Evolutionary conservation across 23 red algal genomes (phyloP), one percentile per base, ranked within the genome.

Genomic region (Pyropia yezoensis): DNA sequence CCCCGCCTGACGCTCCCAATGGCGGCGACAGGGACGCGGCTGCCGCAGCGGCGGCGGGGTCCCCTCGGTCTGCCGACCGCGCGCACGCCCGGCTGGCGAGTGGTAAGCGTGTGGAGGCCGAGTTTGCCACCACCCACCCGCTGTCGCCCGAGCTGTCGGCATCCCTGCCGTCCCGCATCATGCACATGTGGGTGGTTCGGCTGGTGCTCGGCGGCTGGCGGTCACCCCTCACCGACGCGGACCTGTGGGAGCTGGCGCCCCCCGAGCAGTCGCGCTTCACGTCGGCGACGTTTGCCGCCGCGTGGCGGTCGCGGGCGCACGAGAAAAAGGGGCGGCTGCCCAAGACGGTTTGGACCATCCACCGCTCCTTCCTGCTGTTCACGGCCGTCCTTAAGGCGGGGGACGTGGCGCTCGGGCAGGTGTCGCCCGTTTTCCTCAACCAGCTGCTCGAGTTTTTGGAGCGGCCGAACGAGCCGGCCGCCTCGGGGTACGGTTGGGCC

Each of bases 121-220:
- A 47, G 39, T 47, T 47, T 47, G 39, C 39, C 4, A 12, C 39
- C 39, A 47, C 39, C 39, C 39, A 47, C 39, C 39, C 39, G 39
- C 7, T 47, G 6, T 47, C 39, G 39, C 39, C 39, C 1, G 39
- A 47, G 9, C 39, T 47, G 11, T 47, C 39, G 6, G 39, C 39
- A 0, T 47, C 39, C 7, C 39, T 63, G 2, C 29, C 75, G 29
- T 77, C 71, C 55, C 71, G 64, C 21, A 8, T 87, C 11, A 58
- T 87, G 13, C 67, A 76, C 50, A 39, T 52, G 33, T 91, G 87
- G 87, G 61, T 95, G 50, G 65, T 79, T 11, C 72, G 75, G 13
- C 69, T 95, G n/a, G 71, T 95, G 22, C 58, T 73, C 21, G 26
- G 71, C 14, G 90, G 90, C 18, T 95, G 70, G 71, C 65, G 75